Percentiles rank a stretch among this genome's conserved stretches.
phyloP scores from a whole-genome alignment of 208 protist species.

The Trypanosoma lewisi region DNA sequence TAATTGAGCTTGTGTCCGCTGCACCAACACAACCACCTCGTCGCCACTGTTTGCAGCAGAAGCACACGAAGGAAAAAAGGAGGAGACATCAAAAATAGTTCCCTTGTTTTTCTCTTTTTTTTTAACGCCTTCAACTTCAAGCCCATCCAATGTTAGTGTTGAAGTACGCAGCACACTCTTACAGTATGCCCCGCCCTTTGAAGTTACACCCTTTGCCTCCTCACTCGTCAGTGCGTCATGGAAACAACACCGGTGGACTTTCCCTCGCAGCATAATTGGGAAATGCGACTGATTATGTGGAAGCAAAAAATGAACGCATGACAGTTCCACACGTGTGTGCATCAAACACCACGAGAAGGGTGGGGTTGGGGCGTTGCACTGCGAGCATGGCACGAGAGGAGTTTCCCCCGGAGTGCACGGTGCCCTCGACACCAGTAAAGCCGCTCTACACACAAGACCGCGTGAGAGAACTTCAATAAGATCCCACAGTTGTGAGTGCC shows the following conservation, averaged over 20 bases:
- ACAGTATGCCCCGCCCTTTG: too few relatives aligned
- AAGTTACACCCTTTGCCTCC: background rate
- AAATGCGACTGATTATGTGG: background rate
- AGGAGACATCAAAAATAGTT: too few relatives aligned
- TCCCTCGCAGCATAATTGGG: constrained; percentile 13
- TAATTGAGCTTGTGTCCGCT: background rate
- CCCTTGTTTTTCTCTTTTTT: background rate
- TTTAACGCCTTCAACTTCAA: constrained; percentile 7
- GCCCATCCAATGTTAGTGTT: background rate
- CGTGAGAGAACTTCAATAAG: constrained; percentile 33
- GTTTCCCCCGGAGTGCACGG: constrained; percentile 8
- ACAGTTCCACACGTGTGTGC: constrained; percentile 19
- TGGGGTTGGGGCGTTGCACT: background rate
- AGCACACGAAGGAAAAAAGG: too few relatives aligned
- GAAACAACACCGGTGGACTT: constrained; percentile 5
- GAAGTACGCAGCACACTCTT: constrained; percentile 9
- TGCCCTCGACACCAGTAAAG: constrained; percentile 12
- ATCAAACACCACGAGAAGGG: constrained; percentile 24
- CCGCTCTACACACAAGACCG: constrained; percentile 33
- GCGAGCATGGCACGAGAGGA: constrained; percentile 5
- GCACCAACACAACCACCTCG: constrained; percentile 3
- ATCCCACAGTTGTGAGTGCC: constrained; percentile 27
- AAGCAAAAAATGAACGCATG: constrained; percentile 16
- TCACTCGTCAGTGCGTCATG: constrained; percentile 11
- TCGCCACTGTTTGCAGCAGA: background rate